These are phyloP conservation scores for Volvox carteri DNA, from an alignment of 163 green algal species.

Conservation along the genomic window DNA sequence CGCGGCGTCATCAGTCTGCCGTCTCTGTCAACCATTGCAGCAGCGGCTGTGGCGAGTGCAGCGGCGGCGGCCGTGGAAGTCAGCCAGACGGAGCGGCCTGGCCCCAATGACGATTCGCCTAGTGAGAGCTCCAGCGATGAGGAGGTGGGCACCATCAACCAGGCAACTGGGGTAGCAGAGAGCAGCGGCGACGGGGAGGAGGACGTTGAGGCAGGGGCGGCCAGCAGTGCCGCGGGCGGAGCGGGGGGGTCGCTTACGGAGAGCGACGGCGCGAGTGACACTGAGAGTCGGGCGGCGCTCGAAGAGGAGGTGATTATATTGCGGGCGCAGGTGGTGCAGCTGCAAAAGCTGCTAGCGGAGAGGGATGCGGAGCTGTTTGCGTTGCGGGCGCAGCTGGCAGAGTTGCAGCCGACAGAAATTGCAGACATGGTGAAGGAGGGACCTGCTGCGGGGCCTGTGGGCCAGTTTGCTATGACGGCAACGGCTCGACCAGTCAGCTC, in stretches of 20 bases:
- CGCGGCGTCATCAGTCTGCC: not conserved
- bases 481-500: not conserved
- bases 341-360: slow-evolving; percentile 58
- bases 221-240: not conserved
- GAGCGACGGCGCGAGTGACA: slow-evolving; percentile 46
- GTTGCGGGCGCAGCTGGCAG: slow-evolving; percentile 62
- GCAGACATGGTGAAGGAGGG: slow-evolving; percentile 19
- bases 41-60: not conserved
- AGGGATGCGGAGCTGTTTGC: slow-evolving; percentile 60
- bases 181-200: slow-evolving; percentile 53
- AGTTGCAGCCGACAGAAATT: slow-evolving; percentile 40
- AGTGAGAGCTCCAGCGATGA: slow-evolving; percentile 37
- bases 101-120: not conserved
- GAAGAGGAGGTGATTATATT: slow-evolving; percentile 59
- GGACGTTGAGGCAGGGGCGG: slow-evolving; percentile 3
- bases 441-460: not conserved
- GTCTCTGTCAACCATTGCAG: slow-evolving; percentile 7
- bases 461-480: too few species aligned
- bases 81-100: not conserved
- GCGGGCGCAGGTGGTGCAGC: slow-evolving; percentile 49
- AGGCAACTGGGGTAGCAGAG: slow-evolving; percentile 51
- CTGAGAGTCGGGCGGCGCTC: slow-evolving; percentile 38
- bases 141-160: slow-evolving; percentile 55
- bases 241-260: not conserved
- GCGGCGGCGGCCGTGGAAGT: not conserved